phyloP scores from a whole-genome alignment of 2,329 filamentous ascomycete species.

The Lecanicillium sp. region DNA sequence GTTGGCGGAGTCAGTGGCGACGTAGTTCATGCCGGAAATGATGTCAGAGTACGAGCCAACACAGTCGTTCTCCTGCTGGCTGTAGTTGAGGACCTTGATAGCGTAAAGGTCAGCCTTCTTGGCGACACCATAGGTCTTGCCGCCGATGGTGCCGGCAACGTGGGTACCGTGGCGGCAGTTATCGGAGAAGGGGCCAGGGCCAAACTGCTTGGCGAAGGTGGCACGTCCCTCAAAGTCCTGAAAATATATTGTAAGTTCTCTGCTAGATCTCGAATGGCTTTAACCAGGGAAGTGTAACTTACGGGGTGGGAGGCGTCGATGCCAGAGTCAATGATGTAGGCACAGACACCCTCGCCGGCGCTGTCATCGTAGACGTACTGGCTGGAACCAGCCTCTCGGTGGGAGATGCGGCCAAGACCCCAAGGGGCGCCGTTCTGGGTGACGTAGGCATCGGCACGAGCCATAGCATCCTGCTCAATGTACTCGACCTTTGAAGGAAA shows the following conservation, averaged over 20 bases:
- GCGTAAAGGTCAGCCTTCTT: slow-evolving; percentile 43
- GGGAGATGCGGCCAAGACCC: slow-evolving; percentile 26
- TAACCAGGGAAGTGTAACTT: slow-evolving; percentile 11
- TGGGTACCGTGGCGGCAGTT: slow-evolving; percentile 50
- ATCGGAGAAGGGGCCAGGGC: slow-evolving; percentile 34
- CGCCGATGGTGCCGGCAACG: slow-evolving; percentile 48
- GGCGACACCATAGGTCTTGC: slow-evolving; percentile 46
- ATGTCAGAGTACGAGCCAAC: slow-evolving; percentile 19
- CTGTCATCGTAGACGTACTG: slow-evolving; percentile 24
- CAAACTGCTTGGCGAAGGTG: slow-evolving; percentile 34
- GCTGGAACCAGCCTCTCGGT: slow-evolving; percentile 12
- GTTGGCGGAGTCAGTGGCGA: slow-evolving; percentile 26
- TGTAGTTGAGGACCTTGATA: slow-evolving; percentile 42
- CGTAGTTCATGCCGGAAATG: slow-evolving; percentile 43
- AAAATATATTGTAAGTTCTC: neutral
- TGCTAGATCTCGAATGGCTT: neutral
- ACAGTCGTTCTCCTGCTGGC: slow-evolving; percentile 11
- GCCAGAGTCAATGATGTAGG: slow-evolving; percentile 34
- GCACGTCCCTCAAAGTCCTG: slow-evolving; percentile 40
- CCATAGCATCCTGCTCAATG: slow-evolving; percentile 25
- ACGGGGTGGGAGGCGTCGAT: slow-evolving; percentile 22
- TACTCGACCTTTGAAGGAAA: slow-evolving; percentile 18
- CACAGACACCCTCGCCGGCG: slow-evolving; percentile 25
- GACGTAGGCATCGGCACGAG: slow-evolving; percentile 16
- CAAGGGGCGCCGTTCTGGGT: slow-evolving; percentile 25